Conservation (phyloP, 306 rosid species). For the Vigna unguiculata region DNA sequence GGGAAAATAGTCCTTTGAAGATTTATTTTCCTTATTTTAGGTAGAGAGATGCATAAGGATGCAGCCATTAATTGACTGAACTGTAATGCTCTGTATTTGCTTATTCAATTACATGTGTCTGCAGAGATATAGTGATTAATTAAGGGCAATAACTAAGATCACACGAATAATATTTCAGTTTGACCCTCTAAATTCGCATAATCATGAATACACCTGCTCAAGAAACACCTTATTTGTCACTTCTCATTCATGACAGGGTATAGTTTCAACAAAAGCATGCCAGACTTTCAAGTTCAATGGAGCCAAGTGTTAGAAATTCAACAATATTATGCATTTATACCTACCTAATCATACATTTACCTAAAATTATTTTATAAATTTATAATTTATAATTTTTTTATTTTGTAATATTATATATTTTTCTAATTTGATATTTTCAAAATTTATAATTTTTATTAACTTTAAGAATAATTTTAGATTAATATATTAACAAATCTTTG, state of each 20-base stretch:
- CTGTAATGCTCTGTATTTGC: neutral
- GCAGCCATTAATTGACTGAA: constrained; percentile 5
- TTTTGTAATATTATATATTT: no score
- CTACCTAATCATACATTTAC: no score
- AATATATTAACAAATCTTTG: no score
- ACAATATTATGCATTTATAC: neutral
- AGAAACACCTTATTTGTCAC: neutral
- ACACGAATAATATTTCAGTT: neutral
- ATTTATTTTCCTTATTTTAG: neutral
- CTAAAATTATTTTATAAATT: no score
- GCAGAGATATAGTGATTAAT: no score
- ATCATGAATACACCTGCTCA: neutral
- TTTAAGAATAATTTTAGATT: no score
- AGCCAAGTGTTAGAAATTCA: neutral
- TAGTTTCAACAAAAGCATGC: neutral
- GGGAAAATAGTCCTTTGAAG: neutral
- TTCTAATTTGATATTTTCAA: no score
- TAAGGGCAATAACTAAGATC: no score
- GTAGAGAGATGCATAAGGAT: neutral
- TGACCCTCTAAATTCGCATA: neutral
- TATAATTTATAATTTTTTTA: no score
- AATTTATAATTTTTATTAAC: no score
- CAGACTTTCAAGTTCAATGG: neutral
- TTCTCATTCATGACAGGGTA: neutral
- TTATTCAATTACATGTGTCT: neutral